These are phyloP conservation scores for Coemansia furcata DNA, from an alignment of 192 early-diverging fungal species.

Conservation along the genomic window DNA sequence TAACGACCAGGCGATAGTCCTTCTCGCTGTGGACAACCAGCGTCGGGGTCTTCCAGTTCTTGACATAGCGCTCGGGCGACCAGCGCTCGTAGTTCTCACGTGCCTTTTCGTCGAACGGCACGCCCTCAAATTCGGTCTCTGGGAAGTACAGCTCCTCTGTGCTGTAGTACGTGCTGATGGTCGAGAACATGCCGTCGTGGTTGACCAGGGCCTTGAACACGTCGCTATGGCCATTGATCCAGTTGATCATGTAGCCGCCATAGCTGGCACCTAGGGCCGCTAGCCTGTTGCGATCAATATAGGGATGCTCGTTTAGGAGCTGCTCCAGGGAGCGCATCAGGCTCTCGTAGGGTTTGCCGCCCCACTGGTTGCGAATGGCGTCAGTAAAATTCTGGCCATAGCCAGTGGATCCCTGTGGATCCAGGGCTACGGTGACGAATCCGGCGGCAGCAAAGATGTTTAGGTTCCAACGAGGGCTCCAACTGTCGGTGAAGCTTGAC, in stretches of 20 bases:
- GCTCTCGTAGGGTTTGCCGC: constrained; percentile 68
- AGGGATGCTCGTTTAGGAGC: constrained; percentile 35
- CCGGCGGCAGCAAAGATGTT: constrained; percentile 72
- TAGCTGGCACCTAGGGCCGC: constrained; percentile 73
- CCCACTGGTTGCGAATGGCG: constrained; percentile 78
- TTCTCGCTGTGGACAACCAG: constrained; percentile 72
- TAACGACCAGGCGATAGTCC: constrained; percentile 67
- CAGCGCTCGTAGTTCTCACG: constrained; percentile 63
- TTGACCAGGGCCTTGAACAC: constrained; percentile 72
- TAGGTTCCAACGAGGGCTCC: constrained; percentile 75
- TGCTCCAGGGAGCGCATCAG: constrained; percentile 69
- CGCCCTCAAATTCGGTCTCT: constrained; percentile 67
- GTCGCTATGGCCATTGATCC: constrained; percentile 79
- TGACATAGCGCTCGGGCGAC: constrained; percentile 68
- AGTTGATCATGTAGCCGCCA: constrained; percentile 86
- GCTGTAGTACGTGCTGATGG: constrained; percentile 62
- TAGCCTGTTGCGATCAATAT: constrained; percentile 61
- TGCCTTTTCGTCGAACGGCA: constrained; percentile 58
- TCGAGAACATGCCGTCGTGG: constrained; percentile 80
- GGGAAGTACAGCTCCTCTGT: constrained; percentile 79
- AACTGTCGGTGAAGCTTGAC: constrained; percentile 48
- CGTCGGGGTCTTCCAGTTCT: constrained; percentile 76
- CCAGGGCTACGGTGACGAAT: constrained; percentile 69
- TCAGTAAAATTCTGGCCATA: constrained; percentile 78
- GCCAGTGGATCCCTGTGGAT: constrained; percentile 77